These are phyloP conservation scores for Trichosporon inkin DNA, from an alignment of 1,284 basidiomycete genomes.

Conservation along the genomic window DNA sequence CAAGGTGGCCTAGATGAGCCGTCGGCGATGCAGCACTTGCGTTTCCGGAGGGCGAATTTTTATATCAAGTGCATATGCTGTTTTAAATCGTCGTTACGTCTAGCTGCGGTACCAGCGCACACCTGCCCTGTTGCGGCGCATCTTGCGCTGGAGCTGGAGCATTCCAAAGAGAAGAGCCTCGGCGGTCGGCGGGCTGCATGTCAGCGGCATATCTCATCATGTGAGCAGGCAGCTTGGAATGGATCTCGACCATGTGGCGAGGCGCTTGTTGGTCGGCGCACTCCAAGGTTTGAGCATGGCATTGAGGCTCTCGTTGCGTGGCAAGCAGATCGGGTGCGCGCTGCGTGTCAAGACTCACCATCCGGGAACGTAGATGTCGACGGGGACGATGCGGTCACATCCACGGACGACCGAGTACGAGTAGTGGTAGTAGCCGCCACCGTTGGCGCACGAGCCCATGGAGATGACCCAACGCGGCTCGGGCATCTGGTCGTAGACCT, in stretches of 20 bases:
- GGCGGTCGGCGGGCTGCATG: constrained; percentile 59
- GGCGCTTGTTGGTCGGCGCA: too few relatives aligned
- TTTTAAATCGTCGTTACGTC: constrained; percentile 8
- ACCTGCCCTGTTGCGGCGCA: constrained; percentile 82
- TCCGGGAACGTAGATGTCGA: constrained; percentile 94
- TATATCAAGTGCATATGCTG: constrained; percentile 13
- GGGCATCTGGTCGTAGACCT: constrained; percentile 96
- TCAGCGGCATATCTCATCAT: not conserved
- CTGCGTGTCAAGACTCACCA: constrained; percentile 76
- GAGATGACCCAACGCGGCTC: constrained; percentile 97
- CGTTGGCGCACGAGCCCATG: constrained; percentile 99
- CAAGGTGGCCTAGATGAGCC: not conserved
- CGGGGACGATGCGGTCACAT: constrained; percentile 98
- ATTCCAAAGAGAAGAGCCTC: constrained; percentile 92
- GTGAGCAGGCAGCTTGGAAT: not conserved
- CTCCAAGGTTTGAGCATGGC: too few relatives aligned
- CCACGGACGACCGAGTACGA: constrained; percentile 98
- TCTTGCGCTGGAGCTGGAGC: constrained; percentile 96
- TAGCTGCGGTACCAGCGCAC: constrained; percentile 72
- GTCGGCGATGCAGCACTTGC: too few relatives aligned
- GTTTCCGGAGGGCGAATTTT: not conserved
- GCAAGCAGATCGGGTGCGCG: too few relatives aligned
- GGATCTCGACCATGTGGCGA: too few relatives aligned
- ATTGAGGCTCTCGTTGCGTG: too few relatives aligned
- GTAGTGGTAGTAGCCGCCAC: constrained; percentile 95